Conservation (phyloP, 352 stramenopile genomes). For the Lagenidium giganteum region DNA sequence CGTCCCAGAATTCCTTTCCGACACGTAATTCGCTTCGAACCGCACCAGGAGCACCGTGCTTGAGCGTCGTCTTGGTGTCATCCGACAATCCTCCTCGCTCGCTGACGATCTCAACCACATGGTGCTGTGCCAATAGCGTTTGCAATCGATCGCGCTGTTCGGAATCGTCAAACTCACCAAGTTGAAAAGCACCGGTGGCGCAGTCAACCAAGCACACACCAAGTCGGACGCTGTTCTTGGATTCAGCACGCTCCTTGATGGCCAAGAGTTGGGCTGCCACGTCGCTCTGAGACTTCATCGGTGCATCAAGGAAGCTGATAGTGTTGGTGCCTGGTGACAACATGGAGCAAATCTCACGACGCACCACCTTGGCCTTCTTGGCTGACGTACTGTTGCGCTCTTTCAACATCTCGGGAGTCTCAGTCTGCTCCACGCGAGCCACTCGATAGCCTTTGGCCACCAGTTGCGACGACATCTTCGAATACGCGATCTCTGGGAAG, state of each 20-base stretch:
- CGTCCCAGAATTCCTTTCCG: slow-evolving; percentile 83
- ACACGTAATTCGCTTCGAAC: slow-evolving; percentile 45
- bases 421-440: slow-evolving; percentile 97
- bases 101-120: slow-evolving; percentile 69
- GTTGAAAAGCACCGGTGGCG: slow-evolving; percentile 83
- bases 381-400: slow-evolving; percentile 74
- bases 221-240: slow-evolving; percentile 63
- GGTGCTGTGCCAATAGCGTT: slow-evolving; percentile 88
- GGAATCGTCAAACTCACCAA: slow-evolving; percentile 97
- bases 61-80: slow-evolving; percentile 57
- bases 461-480: slow-evolving; percentile 90
- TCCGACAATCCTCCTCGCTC: slow-evolving; percentile 50
- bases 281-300: slow-evolving; percentile 36
- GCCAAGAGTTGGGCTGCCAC: slow-evolving; percentile 33
- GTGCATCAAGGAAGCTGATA: slow-evolving; percentile 89
- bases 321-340: slow-evolving; percentile 92
- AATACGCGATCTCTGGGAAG: slow-evolving; percentile 97
- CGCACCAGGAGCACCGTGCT: slow-evolving; percentile 36
- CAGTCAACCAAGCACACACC: slow-evolving; percentile 94
- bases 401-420: slow-evolving; percentile 97
- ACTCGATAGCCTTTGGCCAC: slow-evolving; percentile 95
- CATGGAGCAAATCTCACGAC: slow-evolving; percentile 92
- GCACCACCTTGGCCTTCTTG: slow-evolving; percentile 80
- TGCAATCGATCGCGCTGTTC: slow-evolving; percentile 90
- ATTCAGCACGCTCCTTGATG: slow-evolving; percentile 47